A percentile compares a stretch with the other conserved stretches of the same genome.
Evolutionary conservation across 768 basidiomycete species (phyloP).

Genomic region (Zangia roseola): DNA sequence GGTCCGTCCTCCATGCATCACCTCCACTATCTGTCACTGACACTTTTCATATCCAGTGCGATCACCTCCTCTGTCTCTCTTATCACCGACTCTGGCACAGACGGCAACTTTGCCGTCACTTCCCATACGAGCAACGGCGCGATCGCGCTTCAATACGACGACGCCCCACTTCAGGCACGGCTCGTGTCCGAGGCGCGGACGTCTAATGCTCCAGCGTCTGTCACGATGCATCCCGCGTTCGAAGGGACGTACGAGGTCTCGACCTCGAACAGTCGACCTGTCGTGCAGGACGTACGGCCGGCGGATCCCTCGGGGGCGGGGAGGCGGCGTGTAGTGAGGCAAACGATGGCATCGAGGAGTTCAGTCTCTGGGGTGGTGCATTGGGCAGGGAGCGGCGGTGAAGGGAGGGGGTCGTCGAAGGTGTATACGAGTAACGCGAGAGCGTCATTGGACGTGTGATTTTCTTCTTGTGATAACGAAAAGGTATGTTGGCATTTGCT

Average conservation of each 20-base stretch:
- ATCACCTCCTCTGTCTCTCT: slow-evolving; percentile 28
- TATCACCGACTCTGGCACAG: slow-evolving; percentile 20
- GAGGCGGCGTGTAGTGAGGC: slow-evolving; percentile 26
- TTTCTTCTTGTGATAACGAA: too few relatives aligned
- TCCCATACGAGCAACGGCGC: slow-evolving; percentile 35
- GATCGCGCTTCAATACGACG: slow-evolving; percentile 27
- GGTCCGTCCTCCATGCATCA: slow-evolving; percentile 7
- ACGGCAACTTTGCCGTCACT: slow-evolving; percentile 32
- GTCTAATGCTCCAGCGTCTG: slow-evolving; percentile 31
- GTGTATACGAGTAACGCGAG: slow-evolving; percentile 25
- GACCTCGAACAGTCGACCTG: slow-evolving; percentile 22
- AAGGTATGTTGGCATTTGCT: too few relatives aligned
- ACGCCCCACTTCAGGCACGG: slow-evolving; percentile 29
- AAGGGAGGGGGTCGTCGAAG: background rate
- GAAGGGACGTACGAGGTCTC: slow-evolving; percentile 39
- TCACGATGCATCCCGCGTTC: slow-evolving; percentile 34
- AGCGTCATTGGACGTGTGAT: slow-evolving; percentile 21
- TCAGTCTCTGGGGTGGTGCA: slow-evolving; percentile 11
- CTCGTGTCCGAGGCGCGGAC: slow-evolving; percentile 35
- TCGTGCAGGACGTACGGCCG: slow-evolving; percentile 8
- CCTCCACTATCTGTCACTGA: background rate
- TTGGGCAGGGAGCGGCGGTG: slow-evolving; percentile 11
- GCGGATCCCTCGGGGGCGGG: slow-evolving; percentile 33
- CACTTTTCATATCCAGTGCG: slow-evolving; percentile 8
- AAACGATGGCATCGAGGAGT: background rate